A percentile compares a stretch with the other conserved stretches of the same genome.
phyloP scores from a whole-genome alignment of 1,284 basidiomycete species.

The Agroathelia rolfsii region DNA sequence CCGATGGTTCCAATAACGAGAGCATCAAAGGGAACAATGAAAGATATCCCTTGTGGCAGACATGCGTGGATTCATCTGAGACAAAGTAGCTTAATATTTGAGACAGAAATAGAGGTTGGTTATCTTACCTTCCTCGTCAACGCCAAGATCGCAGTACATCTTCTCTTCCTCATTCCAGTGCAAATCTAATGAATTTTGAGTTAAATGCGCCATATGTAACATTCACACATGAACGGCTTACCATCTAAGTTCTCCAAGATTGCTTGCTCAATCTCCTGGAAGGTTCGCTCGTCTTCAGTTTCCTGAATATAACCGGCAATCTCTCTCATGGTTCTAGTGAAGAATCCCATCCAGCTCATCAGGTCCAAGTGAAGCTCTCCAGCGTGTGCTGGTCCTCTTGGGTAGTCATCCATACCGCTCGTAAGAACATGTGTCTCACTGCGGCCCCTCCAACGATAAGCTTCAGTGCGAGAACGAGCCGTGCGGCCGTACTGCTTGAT shows the following conservation, averaged over 20 bases:
- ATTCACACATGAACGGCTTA: conserved; percentile 22
- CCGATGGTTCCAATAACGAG: conserved; percentile 64
- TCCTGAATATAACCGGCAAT: conserved; percentile 80
- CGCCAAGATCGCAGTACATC: conserved; percentile 89
- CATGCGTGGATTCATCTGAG: conserved; percentile 79
- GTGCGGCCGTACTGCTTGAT: conserved; percentile 82
- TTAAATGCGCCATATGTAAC: conserved; percentile 5
- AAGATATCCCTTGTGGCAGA: conserved; percentile 88
- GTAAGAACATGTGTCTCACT: conserved; percentile 82
- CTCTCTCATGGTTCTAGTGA: conserved; percentile 80
- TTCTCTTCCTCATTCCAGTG: conserved; percentile 85
- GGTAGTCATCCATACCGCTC: conserved; percentile 93
- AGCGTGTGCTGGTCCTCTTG: conserved; percentile 75
- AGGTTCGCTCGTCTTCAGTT: conserved; percentile 70
- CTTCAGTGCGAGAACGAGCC: conserved; percentile 79
- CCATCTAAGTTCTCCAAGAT: conserved; percentile 84
- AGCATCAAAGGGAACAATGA: conserved; percentile 89
- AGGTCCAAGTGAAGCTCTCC: conserved; percentile 91
- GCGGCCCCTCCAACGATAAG: conserved; percentile 90
- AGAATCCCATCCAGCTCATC: conserved; percentile 93
- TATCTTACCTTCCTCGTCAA: conserved; percentile 69
- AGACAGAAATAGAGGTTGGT: not conserved
- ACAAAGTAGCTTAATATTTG: conserved; percentile 2
- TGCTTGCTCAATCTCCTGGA: conserved; percentile 65
- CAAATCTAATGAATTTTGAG: conserved; percentile 45